Percentiles rank a stretch among this genome's conserved stretches.
These are phyloP conservation scores for Kwoniella sp. DNA, from an alignment of 768 basidiomycete species.

Conservation along the genomic window DNA sequence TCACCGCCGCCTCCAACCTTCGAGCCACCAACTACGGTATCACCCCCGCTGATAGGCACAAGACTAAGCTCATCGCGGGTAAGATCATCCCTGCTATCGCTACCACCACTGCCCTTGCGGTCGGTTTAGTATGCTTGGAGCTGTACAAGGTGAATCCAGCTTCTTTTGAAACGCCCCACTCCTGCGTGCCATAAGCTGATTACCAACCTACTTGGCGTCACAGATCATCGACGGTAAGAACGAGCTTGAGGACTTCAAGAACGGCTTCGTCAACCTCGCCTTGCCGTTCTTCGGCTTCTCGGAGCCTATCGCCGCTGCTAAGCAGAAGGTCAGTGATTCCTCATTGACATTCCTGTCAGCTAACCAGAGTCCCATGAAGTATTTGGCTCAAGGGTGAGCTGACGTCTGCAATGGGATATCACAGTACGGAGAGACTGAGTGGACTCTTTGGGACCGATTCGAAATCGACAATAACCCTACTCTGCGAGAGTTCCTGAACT, in stretches of 20 bases:
- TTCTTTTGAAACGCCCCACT: no score
- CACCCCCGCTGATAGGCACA: constrained; percentile 78
- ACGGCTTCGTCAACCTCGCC: constrained; percentile 96
- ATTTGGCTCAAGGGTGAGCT: no score
- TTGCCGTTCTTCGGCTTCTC: constrained; percentile 99
- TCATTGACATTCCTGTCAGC: no score
- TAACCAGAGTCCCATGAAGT: no score
- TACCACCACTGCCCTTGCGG: constrained; percentile 94
- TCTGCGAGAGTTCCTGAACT: constrained; percentile 76
- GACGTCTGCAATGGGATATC: background rate
- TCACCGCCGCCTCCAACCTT: constrained; percentile 94
- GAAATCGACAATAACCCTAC: constrained; percentile 88
- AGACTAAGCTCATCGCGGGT: constrained; percentile 89
- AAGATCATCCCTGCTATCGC: constrained; percentile 99
- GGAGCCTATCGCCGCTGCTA: constrained; percentile 86
- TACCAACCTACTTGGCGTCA: background rate
- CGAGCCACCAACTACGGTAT: constrained; percentile 95
- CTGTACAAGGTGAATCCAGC: constrained; percentile 79
- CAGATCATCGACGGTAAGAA: constrained; percentile 94
- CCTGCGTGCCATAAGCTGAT: no score
- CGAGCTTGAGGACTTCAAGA: constrained; percentile 93
- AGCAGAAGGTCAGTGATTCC: constrained; percentile 64
- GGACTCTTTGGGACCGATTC: constrained; percentile 99
- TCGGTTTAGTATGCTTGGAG: constrained; percentile 93
- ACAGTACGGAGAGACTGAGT: constrained; percentile 81